Evolutionary conservation across 257 asterid species (phyloP).

Genomic region (Apocynum venetum): DNA sequence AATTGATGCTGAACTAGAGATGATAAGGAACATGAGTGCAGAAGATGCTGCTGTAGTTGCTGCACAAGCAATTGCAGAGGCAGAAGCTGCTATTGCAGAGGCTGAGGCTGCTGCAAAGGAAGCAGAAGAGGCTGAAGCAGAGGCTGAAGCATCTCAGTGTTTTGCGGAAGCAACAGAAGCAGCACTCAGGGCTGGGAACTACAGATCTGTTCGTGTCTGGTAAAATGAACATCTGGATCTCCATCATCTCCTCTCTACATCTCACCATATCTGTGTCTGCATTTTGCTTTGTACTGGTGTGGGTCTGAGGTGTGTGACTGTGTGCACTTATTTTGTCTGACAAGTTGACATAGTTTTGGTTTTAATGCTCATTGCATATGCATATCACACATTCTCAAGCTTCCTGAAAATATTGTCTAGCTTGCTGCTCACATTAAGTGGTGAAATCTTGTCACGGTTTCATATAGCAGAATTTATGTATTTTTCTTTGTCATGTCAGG

Average conservation of each 20-base stretch:
- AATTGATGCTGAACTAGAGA: conserved; percentile 75
- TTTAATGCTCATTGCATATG: not conserved
- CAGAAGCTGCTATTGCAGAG: conserved; percentile 83
- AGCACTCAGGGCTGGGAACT: conserved; percentile 51
- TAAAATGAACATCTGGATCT: conserved; percentile 25
- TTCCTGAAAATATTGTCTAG: not conserved
- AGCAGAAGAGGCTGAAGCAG: conserved; percentile 94
- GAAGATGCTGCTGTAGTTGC: conserved; percentile 78
- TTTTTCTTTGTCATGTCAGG: not conserved
- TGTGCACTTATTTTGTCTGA: not conserved
- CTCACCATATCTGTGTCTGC: not conserved
- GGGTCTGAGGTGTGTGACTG: no score
- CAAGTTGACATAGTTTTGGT: not conserved
- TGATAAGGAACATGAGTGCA: conserved; percentile 68
- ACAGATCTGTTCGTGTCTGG: conserved; percentile 62
- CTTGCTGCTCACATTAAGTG: not conserved
- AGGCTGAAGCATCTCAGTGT: conserved; percentile 83
- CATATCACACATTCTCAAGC: not conserved
- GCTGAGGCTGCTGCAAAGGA: conserved; percentile 85
- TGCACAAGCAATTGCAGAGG: conserved; percentile 84
- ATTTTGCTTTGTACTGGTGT: not conserved
- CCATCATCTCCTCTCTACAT: conserved; percentile 5
- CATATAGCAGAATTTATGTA: not conserved
- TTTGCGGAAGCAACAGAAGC: conserved; percentile 74
- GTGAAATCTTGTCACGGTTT: not conserved